phyloP scores from a whole-genome alignment of 805 yeast genomes.

The Schwanniomyces occidentalis region DNA sequence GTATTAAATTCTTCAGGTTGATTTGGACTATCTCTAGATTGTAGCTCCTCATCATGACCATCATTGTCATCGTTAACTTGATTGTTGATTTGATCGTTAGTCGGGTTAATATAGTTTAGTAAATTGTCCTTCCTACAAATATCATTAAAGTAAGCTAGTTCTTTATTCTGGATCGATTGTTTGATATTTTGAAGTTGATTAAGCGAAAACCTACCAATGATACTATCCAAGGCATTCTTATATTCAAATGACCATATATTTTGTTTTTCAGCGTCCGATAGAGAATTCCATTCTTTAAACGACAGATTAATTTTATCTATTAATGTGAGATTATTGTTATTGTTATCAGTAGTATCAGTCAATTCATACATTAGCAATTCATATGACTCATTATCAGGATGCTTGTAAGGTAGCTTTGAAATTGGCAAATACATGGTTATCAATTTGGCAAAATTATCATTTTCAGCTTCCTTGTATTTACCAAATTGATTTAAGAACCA shows the following conservation, averaged over 20 bases:
- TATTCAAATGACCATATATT: slow-evolving; percentile 10
- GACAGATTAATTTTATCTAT: slow-evolving; percentile 5
- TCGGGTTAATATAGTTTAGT: slow-evolving; percentile 2
- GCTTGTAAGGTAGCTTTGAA: slow-evolving; percentile 9
- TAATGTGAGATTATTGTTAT: slow-evolving; percentile 3
- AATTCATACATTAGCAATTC: slow-evolving; percentile 5
- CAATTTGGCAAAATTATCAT: slow-evolving; percentile 9
- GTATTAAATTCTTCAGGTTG: no score
- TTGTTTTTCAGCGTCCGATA: slow-evolving; percentile 6
- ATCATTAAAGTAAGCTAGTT: slow-evolving; percentile 10
- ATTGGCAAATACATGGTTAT: slow-evolving; percentile 11
- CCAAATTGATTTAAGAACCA: slow-evolving; percentile 15
- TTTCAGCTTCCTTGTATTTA: slow-evolving; percentile 1
- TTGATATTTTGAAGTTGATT: slow-evolving; percentile 12
- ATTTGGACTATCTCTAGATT: no score
- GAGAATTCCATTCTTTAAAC: slow-evolving; percentile 8
- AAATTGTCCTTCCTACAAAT: slow-evolving; percentile 14
- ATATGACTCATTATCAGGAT: slow-evolving; percentile 9
- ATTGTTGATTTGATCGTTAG: no score
- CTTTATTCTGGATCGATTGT: slow-evolving; percentile 6
- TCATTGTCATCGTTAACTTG: no score
- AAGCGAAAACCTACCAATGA: slow-evolving; percentile 11
- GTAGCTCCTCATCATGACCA: no score
- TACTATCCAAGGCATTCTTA: slow-evolving; percentile 4
- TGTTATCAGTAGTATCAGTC: neutral